These are phyloP conservation scores for Conticribra weissflogii DNA, from an alignment of 108 stramenopile genomes.

Conservation along the genomic window DNA sequence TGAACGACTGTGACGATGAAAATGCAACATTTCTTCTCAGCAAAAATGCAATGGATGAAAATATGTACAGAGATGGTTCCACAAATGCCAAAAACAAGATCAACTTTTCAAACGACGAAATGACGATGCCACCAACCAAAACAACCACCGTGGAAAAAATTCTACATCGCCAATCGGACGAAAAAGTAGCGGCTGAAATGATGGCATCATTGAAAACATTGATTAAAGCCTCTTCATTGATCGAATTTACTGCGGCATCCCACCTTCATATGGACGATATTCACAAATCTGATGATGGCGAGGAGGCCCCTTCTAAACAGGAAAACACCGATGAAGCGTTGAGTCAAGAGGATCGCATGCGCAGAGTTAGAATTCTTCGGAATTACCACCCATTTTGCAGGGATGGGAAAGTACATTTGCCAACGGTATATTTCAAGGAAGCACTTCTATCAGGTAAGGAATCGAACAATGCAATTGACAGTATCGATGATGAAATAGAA, in stretches of 20 bases:
- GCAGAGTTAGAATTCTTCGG: slow-evolving; percentile 5
- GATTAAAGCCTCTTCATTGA: slow-evolving; percentile 31
- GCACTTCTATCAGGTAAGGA: not conserved
- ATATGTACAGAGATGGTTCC: too few species aligned
- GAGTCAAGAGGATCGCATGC: slow-evolving; percentile 13
- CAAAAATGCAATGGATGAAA: too few species aligned
- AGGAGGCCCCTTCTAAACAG: not conserved
- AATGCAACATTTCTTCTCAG: too few species aligned
- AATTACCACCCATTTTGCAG: slow-evolving; percentile 34
- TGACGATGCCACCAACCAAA: not conserved
- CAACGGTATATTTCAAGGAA: slow-evolving; percentile 23
- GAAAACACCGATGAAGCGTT: slow-evolving; percentile 1
- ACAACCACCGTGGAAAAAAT: slow-evolving; percentile 16
- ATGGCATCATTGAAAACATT: slow-evolving; percentile 49
- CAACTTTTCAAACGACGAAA: not conserved
- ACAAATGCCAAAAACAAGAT: not conserved
- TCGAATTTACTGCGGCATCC: too few species aligned
- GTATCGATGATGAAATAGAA: not conserved
- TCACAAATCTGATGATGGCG: not conserved
- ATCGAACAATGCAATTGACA: not conserved
- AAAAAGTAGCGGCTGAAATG: slow-evolving; percentile 52
- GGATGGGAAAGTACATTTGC: slow-evolving; percentile 22
- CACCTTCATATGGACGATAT: too few species aligned
- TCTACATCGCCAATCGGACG: slow-evolving; percentile 49
- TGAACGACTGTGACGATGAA: too few species aligned